phyloP scores from a whole-genome alignment of 2,329 filamentous ascomycete species.

The Verticillium albo-atrum region DNA sequence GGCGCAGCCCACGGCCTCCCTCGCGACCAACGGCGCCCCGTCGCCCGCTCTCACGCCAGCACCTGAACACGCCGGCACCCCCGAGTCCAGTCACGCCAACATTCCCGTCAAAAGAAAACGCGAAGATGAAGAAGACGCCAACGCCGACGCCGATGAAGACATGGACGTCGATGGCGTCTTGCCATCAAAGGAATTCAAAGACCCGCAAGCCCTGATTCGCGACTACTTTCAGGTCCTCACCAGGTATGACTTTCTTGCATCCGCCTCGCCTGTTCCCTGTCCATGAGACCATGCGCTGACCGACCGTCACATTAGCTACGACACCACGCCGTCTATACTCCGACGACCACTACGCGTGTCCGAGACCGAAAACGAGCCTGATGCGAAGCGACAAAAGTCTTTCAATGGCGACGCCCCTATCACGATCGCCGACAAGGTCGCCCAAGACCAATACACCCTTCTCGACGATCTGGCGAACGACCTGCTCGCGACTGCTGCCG shows the following conservation, averaged over 20 bases:
- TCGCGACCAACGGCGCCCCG: slow-evolving; percentile 36
- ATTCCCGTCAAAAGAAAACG: slow-evolving; percentile 54
- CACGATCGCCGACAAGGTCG: slow-evolving; percentile 51
- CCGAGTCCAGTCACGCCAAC: slow-evolving; percentile 23
- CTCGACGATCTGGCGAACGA: slow-evolving; percentile 63
- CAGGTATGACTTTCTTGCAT: slow-evolving; percentile 20
- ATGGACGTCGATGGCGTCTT: slow-evolving; percentile 19
- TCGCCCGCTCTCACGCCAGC: slow-evolving; percentile 19
- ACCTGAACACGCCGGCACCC: neutral
- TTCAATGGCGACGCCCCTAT: slow-evolving; percentile 32
- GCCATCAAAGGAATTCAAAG: slow-evolving; percentile 7
- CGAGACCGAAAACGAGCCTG: slow-evolving; percentile 43
- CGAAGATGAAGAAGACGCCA: slow-evolving; percentile 39
- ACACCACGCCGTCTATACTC: slow-evolving; percentile 50
- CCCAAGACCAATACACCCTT: slow-evolving; percentile 47
- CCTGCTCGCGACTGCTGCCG: slow-evolving; percentile 42
- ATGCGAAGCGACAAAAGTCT: slow-evolving; percentile 57
- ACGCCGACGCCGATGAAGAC: slow-evolving; percentile 16
- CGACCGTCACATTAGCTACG: slow-evolving; percentile 37
- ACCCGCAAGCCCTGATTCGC: slow-evolving; percentile 31
- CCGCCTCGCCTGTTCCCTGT: neutral
- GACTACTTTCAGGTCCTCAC: slow-evolving; percentile 31
- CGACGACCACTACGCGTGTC: slow-evolving; percentile 45
- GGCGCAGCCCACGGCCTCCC: slow-evolving; percentile 33
- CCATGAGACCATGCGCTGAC: neutral